These are phyloP conservation scores for Melocanna baccifera DNA, from an alignment of 176 grass and related monocot genomes.

Conservation along the genomic window DNA sequence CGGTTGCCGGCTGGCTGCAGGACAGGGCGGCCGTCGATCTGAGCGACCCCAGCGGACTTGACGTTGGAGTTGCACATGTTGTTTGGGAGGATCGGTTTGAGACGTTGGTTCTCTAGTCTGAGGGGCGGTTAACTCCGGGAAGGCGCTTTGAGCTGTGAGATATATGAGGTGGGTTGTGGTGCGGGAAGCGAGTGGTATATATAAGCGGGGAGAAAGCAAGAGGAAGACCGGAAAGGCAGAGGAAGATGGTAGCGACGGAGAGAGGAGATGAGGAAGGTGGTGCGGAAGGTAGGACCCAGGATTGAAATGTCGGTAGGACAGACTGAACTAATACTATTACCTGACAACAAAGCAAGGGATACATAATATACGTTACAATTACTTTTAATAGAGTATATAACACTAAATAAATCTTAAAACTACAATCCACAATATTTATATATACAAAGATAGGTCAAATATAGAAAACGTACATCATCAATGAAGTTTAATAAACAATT, in stretches of 20 bases:
- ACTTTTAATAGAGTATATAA: too few relatives aligned
- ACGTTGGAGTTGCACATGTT: conserved; percentile 90
- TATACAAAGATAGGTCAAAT: too few relatives aligned
- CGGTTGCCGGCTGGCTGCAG: conserved; percentile 84
- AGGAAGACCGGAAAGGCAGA: conserved; percentile 8
- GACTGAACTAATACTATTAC: too few relatives aligned
- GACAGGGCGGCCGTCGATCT: conserved; percentile 82
- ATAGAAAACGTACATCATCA: too few relatives aligned
- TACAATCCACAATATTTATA: too few relatives aligned
- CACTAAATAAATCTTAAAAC: too few relatives aligned
- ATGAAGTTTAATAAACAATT: too few relatives aligned
- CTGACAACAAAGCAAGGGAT: too few relatives aligned
- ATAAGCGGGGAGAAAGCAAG: conserved; percentile 37
- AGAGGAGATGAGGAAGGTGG: conserved; percentile 4
- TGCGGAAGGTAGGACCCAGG: conserved; percentile 12
- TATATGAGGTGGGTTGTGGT: background rate
- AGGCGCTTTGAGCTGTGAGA: conserved; percentile 38
- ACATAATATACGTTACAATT: too few relatives aligned
- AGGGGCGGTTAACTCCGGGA: conserved; percentile 19
- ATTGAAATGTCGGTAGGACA: too few relatives aligned
- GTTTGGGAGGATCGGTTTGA: background rate
- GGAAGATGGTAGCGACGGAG: conserved; percentile 28
- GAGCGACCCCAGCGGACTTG: conserved; percentile 54
- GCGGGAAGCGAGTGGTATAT: conserved; percentile 32
- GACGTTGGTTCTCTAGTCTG: background rate